phyloP scores from a whole-genome alignment of 352 stramenopile species.

The Phytophthora pisi region DNA sequence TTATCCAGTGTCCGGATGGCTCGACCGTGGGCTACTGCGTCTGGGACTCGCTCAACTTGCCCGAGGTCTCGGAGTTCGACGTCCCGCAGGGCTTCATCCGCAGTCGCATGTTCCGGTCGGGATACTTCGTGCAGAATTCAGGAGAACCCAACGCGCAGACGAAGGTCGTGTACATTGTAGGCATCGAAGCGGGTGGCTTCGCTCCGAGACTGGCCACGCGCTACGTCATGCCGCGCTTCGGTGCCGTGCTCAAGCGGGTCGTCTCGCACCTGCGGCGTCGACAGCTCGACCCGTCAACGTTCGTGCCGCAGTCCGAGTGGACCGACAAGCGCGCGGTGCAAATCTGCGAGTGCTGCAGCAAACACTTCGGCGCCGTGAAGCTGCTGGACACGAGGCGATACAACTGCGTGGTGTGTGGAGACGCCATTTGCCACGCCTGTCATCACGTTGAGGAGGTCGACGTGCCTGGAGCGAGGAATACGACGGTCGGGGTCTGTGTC shows the following conservation, averaged over 20 bases:
- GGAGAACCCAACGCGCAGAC: constrained; percentile 32
- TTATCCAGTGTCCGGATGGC: constrained; percentile 39
- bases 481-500: constrained; percentile 33
- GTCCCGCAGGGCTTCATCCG: constrained; percentile 43
- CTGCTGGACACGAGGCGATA: constrained; percentile 32
- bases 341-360: constrained; percentile 44
- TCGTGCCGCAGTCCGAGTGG: constrained; percentile 37
- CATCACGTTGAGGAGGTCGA: constrained; percentile 40
- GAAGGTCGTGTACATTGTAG: constrained; percentile 43
- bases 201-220: constrained; percentile 31
- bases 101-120: constrained; percentile 46
- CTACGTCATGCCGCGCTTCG: constrained; percentile 45
- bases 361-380: constrained; percentile 37
- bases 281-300: constrained; percentile 36
- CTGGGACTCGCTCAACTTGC: constrained; percentile 50
- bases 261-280: constrained; percentile 29
- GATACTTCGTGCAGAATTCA: constrained; percentile 45
- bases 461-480: constrained; percentile 37
- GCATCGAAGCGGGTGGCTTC: constrained; percentile 41
- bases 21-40: constrained; percentile 52
- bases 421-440: constrained; percentile 54
- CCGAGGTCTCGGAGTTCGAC: constrained; percentile 40
- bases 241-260: constrained; percentile 39
- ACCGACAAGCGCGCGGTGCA: constrained; percentile 35
- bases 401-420: constrained; percentile 54